Evolutionary conservation across 331 rosid species (phyloP).

Genomic region (Telfairia occidentalis): DNA sequence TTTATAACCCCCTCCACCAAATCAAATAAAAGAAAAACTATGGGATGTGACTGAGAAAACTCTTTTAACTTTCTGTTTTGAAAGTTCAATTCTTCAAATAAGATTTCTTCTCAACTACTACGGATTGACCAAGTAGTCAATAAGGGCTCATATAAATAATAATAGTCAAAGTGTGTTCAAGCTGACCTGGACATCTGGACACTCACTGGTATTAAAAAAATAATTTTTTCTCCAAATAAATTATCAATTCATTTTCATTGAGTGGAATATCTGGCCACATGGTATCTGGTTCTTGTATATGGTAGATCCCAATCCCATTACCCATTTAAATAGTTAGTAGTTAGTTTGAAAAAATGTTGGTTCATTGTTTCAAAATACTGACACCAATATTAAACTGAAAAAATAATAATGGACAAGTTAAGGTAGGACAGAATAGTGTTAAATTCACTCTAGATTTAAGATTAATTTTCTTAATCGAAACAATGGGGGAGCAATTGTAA

Average conservation of each 20-base stretch:
- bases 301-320: neutral
- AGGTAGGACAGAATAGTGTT: neutral
- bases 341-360: neutral
- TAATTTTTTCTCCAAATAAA: neutral
- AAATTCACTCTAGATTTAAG: neutral
- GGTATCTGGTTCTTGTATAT: neutral
- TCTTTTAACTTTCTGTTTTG: neutral
- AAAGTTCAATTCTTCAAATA: constrained; percentile 1
- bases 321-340: neutral
- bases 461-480: neutral
- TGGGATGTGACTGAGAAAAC: neutral
- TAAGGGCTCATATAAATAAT: too few species aligned
- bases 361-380: neutral
- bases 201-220: too few species aligned
- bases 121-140: too few species aligned
- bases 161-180: too few species aligned
- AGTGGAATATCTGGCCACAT: neutral
- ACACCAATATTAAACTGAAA: neutral
- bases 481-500: neutral
- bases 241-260: neutral
- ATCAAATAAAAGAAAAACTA: neutral
- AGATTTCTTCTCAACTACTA: too few species aligned
- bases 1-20: neutral
- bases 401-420: neutral
- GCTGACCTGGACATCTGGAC: too few species aligned